Conservation (phyloP, 176 grass and related monocot genomes). For the Eleusine coracana region DNA sequence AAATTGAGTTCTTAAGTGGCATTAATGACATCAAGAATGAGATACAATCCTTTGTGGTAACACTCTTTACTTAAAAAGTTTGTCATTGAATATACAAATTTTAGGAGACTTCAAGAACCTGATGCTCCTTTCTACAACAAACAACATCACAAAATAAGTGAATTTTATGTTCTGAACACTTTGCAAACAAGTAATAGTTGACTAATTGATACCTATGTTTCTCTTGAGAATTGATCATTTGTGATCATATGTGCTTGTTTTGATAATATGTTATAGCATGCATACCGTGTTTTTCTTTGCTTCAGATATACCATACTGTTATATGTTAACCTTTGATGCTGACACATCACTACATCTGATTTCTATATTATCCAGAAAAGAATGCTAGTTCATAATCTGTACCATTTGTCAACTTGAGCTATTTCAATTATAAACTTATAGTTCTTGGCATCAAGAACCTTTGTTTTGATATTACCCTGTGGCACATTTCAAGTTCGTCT, state of each 20-base stretch:
- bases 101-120: neutral
- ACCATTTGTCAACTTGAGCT: neutral
- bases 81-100: neutral
- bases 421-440: neutral
- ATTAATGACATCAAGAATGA: constrained; percentile 95
- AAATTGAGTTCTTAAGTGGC: constrained; percentile 90
- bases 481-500: constrained; percentile 3
- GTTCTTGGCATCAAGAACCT: constrained; percentile 2
- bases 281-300: neutral
- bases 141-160: neutral
- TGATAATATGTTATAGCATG: neutral
- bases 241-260: neutral
- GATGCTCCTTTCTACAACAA: neutral
- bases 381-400: neutral
- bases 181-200: neutral
- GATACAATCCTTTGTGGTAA: constrained; percentile 90
- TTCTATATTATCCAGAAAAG: neutral
- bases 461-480: neutral
- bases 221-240: neutral
- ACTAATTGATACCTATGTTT: neutral
- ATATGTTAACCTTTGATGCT: neutral
- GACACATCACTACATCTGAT: neutral
- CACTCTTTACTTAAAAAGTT: constrained; percentile 25
- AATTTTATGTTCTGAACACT: neutral
- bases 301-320: neutral